Evolutionary conservation across 2,329 filamentous ascomycete species (phyloP), one percentile per base, ranked within the genome.

Genomic region (Aspergillus flavus): DNA sequence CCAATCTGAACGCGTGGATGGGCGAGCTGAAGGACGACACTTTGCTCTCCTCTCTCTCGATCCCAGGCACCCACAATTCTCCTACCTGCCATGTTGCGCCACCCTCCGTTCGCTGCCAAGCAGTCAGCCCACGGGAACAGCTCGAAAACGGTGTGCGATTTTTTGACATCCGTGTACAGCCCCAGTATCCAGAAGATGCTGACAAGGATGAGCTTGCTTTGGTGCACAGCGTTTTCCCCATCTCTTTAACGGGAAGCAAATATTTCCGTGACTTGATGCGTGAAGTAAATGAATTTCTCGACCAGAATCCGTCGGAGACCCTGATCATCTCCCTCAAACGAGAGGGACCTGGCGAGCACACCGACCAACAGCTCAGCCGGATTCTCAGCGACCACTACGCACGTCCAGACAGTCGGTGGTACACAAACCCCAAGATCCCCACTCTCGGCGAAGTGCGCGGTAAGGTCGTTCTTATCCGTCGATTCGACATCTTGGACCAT

Each of bases 61-160:
- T 98, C 66, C 95, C 95, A 19, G 95, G 95, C 67, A 97, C 95
- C 0, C 95, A 99, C 83, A 98, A 99, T 80, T 92, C 91, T 21
- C 92, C 95, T 7, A 96, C 94, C 11, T 90, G 87, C 80, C 85
- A 96, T 82, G 85, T 87, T 56, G 94, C 95, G 14, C 85, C 97
- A 6, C 95, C 95, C 1, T 96, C 93, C 1, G 95, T 98, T 43
- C 91, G 95, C 45, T 98, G 95, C 78, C 95, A 99, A 80, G 89
- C 91, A 39, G 92, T 94, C 21, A 83, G 87, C 64, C 85, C 96
- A 6, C 83, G 84, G 56, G 87, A 90, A 59, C 95, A 99, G 79
- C 87, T 99, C 32, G 84, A 89, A 61, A 94, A 97, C 75, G 95
- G 95, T 32, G 91, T 98, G 53, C 92, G 95, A 58, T 98, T 97